Evolutionary conservation across 139 green algal species (phyloP).

Genomic region (Volvox africanus): DNA sequence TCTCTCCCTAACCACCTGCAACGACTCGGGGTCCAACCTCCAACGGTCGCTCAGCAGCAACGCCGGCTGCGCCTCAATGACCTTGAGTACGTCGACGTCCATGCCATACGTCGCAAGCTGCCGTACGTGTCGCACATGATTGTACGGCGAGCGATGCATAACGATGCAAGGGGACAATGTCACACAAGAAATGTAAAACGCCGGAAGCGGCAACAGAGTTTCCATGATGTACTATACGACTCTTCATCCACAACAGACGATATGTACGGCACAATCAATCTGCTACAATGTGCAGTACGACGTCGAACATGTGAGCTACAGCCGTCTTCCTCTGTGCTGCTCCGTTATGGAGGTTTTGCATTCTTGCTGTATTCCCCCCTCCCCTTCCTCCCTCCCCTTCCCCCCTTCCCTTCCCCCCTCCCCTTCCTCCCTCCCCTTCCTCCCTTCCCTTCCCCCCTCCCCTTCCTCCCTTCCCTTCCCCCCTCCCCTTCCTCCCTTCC

Average conservation of each 20-base stretch:
- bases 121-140: background rate
- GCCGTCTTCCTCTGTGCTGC: too few species aligned
- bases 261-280: too few species aligned
- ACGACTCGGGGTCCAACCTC: constrained; percentile 22
- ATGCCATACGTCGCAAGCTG: constrained; percentile 53
- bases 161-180: too few species aligned
- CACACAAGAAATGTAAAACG: too few species aligned
- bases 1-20: constrained; percentile 19
- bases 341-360: background rate
- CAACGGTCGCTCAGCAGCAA: constrained; percentile 67
- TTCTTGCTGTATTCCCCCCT: background rate
- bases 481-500: background rate
- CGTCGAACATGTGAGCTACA: too few species aligned
- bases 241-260: too few species aligned
- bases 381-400: background rate
- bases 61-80: constrained; percentile 69
- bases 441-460: background rate
- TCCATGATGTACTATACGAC: too few species aligned
- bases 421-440: background rate
- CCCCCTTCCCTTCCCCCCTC: background rate
- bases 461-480: background rate
- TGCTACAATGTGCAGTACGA: too few species aligned
- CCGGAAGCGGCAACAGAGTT: too few species aligned
- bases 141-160: too few species aligned
- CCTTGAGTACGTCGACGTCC: constrained; percentile 62